Base-by-base conservation (phyloP, 169 alveolate species). In the Cryptosporidium parvum region DNA sequence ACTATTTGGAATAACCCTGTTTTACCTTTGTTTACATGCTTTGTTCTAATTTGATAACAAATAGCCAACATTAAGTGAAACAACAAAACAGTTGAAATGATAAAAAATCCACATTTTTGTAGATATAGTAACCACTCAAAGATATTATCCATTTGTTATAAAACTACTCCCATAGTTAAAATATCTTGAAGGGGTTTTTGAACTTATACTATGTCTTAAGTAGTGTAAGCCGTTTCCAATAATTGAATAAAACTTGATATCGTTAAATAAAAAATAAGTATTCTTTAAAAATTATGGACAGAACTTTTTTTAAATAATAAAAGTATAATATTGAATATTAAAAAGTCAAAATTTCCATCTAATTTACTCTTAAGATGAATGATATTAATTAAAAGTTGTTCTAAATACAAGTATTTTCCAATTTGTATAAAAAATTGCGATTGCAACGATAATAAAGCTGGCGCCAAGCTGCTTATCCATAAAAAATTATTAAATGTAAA, bases 101-200 rank as follows among this genome's bases (percentile, higher is more conserved):
- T 37, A 65, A 65, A 65, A 26, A 65, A 65, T 37, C 53, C 51
- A 29, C 51, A 33, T 65, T 3, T 33, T 29, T 65, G 72, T 33
- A 65, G 29, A 31, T 21, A 65, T 1, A 37, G 5, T 5, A 65
- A 29, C 52, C 72, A 37, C 33, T 65, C 31, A 35, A 65, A 35
- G 29, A 65, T 65, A 14, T 37, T 65, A 31, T 2, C 33, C 52
- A 35, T n/a, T 56, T 56, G 6, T 10, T 56, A 56, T 59, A 23
- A 16, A 56, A 29, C 12, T 21, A n/a, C 0, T 56, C 18, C 67
- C 39, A 56, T 56, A 56, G 35, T 56, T 56, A 10, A 56, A 21
- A 9, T 56, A 26, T 56, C 35, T n/a, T 26, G 67, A 1, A 56
- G 6, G 3, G 16, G 2, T 21, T 56, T 56, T 26, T 26, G 18